Evolutionary conservation across 495 filamentous ascomycete species (phyloP).

Genomic region (Penicillium bovifimosum): DNA sequence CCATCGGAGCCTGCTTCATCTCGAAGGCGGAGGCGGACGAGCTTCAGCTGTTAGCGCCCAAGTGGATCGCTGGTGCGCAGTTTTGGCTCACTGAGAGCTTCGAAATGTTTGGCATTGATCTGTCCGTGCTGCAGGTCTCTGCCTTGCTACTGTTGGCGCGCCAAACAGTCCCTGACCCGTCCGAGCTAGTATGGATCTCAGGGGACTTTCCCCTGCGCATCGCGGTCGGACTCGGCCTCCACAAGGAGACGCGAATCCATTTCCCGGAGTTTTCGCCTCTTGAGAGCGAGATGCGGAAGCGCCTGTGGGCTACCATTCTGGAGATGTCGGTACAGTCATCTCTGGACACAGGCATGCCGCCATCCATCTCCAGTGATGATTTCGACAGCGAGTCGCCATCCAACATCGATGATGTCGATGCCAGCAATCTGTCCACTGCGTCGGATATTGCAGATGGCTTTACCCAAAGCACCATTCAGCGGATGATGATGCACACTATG

Average conservation of each 20-base stretch:
- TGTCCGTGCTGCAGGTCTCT: neutral
- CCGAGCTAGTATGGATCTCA: neutral
- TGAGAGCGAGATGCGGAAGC: constrained; percentile 38
- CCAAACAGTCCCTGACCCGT: neutral
- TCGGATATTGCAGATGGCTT: neutral
- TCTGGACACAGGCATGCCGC: constrained; percentile 48
- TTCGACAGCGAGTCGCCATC: constrained; percentile 48
- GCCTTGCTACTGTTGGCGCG: neutral
- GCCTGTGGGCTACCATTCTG: constrained; percentile 55
- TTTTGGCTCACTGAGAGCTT: neutral
- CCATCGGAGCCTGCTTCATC: constrained; percentile 46
- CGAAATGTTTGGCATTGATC: neutral
- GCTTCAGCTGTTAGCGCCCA: neutral
- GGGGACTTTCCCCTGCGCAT: neutral
- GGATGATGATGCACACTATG: neutral
- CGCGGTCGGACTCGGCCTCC: neutral
- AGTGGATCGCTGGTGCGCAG: neutral
- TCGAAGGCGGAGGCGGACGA: neutral
- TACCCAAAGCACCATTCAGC: neutral
- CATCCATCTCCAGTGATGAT: constrained; percentile 43
- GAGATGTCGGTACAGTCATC: constrained; percentile 50
- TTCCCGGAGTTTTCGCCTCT: neutral
- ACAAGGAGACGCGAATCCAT: neutral
- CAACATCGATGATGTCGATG: constrained; percentile 44
- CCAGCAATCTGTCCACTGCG: neutral